These are phyloP conservation scores for Leccinum incarnatum DNA, from an alignment of 768 basidiomycete species.

Conservation along the genomic window DNA sequence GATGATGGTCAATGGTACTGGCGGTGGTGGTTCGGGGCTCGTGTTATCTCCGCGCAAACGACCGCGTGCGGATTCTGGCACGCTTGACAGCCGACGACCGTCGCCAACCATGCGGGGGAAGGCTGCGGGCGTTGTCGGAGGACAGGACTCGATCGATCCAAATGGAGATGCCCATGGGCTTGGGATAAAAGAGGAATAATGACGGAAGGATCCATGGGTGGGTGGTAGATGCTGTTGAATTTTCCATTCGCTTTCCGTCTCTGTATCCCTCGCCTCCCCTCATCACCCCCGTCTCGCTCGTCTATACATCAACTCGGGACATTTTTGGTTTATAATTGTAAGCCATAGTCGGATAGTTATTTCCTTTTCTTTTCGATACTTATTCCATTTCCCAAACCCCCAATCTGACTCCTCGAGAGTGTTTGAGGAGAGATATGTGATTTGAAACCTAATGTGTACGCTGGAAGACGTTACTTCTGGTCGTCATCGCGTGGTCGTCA, in stretches of 20 bases:
- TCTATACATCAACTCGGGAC: neutral
- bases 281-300: neutral
- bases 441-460: neutral
- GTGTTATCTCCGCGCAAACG: slow-evolving; percentile 30
- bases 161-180: slow-evolving; percentile 16
- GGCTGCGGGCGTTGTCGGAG: slow-evolving; percentile 1
- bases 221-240: neutral
- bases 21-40: slow-evolving; percentile 11
- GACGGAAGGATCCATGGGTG: neutral
- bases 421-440: neutral
- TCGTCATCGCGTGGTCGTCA: neutral
- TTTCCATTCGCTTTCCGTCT: neutral
- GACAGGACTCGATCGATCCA: slow-evolving; percentile 16
- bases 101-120: slow-evolving; percentile 21
- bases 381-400: neutral
- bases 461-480: neutral
- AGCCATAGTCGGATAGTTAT: neutral
- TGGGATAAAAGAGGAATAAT: slow-evolving; percentile 30
- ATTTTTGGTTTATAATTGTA: neutral
- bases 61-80: slow-evolving; percentile 22
- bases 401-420: neutral
- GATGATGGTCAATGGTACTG: neutral
- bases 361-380: neutral
- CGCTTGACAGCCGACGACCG: slow-evolving; percentile 18
- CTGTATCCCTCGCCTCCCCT: neutral